phyloP scores from a whole-genome alignment of 2,329 filamentous ascomycete genomes.

The Aspergillus amoenus region DNA sequence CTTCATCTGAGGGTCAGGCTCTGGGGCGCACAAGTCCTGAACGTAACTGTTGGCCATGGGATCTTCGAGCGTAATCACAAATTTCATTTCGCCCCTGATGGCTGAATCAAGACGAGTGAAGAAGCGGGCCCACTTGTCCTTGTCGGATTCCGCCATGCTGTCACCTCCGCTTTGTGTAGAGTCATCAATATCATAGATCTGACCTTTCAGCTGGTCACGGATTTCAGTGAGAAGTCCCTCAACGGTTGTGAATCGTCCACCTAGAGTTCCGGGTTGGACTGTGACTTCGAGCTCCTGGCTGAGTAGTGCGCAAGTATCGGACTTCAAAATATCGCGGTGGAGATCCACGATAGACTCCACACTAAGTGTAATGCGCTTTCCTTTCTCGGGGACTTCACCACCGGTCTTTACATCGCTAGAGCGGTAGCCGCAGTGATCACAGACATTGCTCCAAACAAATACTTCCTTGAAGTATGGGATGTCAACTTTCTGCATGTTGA shows the following conservation, averaged over 20 bases:
- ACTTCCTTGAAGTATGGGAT: constrained; percentile 99
- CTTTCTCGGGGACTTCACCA: constrained; percentile 82
- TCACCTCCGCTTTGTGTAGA: constrained; percentile 66
- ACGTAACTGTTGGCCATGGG: constrained; percentile 92
- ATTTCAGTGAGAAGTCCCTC: constrained; percentile 93
- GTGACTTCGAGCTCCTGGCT: constrained; percentile 84
- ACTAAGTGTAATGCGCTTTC: constrained; percentile 75
- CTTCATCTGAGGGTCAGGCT: constrained; percentile 80
- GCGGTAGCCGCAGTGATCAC: constrained; percentile 87
- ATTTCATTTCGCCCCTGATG: constrained; percentile 75
- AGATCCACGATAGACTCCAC: constrained; percentile 73
- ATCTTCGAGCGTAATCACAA: constrained; percentile 80
- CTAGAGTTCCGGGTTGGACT: constrained; percentile 90
- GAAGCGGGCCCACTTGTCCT: constrained; percentile 74
- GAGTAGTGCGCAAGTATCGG: constrained; percentile 82
- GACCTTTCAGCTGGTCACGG: constrained; percentile 79
- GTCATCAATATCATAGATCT: constrained; percentile 77
- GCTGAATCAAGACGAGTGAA: constrained; percentile 74
- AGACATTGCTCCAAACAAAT: constrained; percentile 90
- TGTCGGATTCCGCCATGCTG: constrained; percentile 67
- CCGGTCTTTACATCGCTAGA: constrained; percentile 98
- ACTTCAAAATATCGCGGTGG: constrained; percentile 91
- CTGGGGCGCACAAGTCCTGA: constrained; percentile 76
- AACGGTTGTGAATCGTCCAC: constrained; percentile 93
- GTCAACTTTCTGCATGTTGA: constrained; percentile 98